Conservation (phyloP, 2,329 filamentous ascomycete genomes). For the Dichotomopilus funicola region DNA sequence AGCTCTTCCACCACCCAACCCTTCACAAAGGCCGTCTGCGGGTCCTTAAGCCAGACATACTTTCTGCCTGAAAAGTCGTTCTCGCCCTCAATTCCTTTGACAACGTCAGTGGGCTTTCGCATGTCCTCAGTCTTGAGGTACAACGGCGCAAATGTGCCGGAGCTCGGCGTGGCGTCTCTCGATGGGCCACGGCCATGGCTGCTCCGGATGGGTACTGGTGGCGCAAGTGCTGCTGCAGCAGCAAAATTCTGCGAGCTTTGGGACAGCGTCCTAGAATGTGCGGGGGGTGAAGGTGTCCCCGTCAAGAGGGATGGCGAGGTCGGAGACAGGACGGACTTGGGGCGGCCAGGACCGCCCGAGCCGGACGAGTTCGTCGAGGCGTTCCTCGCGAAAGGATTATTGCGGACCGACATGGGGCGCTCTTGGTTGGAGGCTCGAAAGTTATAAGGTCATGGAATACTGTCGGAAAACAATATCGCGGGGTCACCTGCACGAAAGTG, state of each 20-base stretch:
- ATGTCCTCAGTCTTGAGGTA: slow-evolving; percentile 89
- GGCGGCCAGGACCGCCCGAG: slow-evolving; percentile 50
- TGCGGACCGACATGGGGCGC: slow-evolving; percentile 61
- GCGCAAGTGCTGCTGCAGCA: slow-evolving; percentile 35
- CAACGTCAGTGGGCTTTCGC: slow-evolving; percentile 45
- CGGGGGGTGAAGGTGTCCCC: slow-evolving; percentile 32
- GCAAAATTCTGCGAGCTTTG: slow-evolving; percentile 56
- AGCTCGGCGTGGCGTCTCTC: slow-evolving; percentile 54
- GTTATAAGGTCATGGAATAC: slow-evolving; percentile 17
- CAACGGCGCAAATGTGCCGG: slow-evolving; percentile 85
- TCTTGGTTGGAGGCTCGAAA: slow-evolving; percentile 2
- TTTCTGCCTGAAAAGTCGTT: slow-evolving; percentile 98
- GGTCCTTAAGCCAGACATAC: slow-evolving; percentile 95
- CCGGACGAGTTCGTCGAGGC: slow-evolving; percentile 57
- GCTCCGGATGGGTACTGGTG: slow-evolving; percentile 23
- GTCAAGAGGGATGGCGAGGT: slow-evolving; percentile 45
- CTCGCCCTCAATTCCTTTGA: slow-evolving; percentile 81
- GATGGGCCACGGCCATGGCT: slow-evolving; percentile 53
- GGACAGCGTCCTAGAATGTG: slow-evolving; percentile 65
- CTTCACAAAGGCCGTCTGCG: slow-evolving; percentile 79
- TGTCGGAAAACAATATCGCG: slow-evolving; percentile 10
- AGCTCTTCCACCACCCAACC: slow-evolving; percentile 87
- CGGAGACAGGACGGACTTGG: slow-evolving; percentile 69
- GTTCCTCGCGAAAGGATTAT: slow-evolving; percentile 71
- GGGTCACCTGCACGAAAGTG: slow-evolving; percentile 4